Evolutionary conservation across 106 monocot genomes (phyloP).

Genomic region (Dioscorea alata): DNA sequence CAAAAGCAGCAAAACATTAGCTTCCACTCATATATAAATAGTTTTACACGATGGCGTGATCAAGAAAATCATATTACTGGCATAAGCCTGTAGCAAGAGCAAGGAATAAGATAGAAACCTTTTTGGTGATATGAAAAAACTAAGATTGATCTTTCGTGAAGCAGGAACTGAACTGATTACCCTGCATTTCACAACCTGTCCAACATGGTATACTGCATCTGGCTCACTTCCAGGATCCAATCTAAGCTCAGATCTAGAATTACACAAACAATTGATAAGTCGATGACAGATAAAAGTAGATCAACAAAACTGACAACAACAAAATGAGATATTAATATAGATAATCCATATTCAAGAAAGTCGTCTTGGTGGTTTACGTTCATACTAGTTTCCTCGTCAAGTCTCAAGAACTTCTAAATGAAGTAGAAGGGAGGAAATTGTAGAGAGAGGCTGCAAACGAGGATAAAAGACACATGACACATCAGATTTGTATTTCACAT

Average conservation of each 20-base stretch:
- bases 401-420: too few relatives aligned
- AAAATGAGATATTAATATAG: too few relatives aligned
- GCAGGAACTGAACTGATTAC: slow-evolving; percentile 52
- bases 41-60: background rate
- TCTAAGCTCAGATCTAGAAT: slow-evolving; percentile 77
- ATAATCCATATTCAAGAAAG: background rate
- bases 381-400: too few relatives aligned
- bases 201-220: slow-evolving; percentile 67
- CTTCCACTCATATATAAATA: background rate
- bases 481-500: background rate
- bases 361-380: too few relatives aligned
- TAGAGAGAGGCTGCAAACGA: background rate
- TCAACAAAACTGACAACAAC: too few relatives aligned
- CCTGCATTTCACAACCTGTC: slow-evolving; percentile 94
- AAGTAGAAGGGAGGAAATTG: too few relatives aligned
- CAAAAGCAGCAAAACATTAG: background rate
- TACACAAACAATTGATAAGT: too few relatives aligned
- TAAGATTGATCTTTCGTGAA: slow-evolving; percentile 61
- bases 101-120: slow-evolving; percentile 37
- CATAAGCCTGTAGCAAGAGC: background rate
- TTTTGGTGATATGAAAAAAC: slow-evolving; percentile 68
- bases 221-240: slow-evolving; percentile 75
- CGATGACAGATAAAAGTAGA: too few relatives aligned
- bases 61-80: background rate
- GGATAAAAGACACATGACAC: slow-evolving; percentile 2